phyloP scores from a whole-genome alignment of 129 eudicot genomes.

The Chrysanthemum seticuspe region DNA sequence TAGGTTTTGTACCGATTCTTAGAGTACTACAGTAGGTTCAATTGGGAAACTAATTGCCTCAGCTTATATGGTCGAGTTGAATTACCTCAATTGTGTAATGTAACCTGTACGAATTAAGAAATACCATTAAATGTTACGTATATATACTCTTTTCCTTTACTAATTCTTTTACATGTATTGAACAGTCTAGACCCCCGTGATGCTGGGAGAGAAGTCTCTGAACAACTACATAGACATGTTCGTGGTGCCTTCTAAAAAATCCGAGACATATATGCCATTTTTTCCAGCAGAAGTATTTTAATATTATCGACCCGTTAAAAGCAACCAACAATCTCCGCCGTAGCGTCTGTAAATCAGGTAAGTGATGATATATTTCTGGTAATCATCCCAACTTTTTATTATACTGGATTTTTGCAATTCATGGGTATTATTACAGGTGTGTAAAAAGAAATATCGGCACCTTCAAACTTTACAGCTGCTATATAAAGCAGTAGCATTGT shows the following conservation, averaged over 20 bases:
- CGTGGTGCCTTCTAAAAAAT: slow-evolving; percentile 36
- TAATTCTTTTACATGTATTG: slow-evolving; percentile 2
- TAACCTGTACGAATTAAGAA: slow-evolving; percentile 49
- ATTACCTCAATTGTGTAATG: slow-evolving; percentile 47
- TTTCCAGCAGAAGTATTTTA: slow-evolving; percentile 58
- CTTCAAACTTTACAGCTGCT: no score
- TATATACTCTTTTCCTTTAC: neutral
- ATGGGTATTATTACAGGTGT: no score
- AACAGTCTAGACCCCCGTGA: slow-evolving; percentile 54
- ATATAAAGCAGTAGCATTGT: no score
- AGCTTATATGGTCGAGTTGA: slow-evolving; percentile 66
- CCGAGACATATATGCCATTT: slow-evolving; percentile 26
- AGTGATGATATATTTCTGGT: neutral
- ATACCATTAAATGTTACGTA: no score
- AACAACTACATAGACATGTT: slow-evolving; percentile 46
- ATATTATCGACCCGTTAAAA: slow-evolving; percentile 83
- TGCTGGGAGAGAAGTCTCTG: slow-evolving; percentile 38
- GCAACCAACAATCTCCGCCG: slow-evolving; percentile 88
- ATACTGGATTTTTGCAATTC: no score
- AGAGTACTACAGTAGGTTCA: slow-evolving; percentile 67
- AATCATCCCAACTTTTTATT: neutral
- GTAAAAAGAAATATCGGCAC: no score
- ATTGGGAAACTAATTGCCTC: slow-evolving; percentile 70
- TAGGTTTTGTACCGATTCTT: slow-evolving; percentile 83
- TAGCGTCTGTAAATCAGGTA: slow-evolving; percentile 59